Evolutionary conservation across 352 stramenopile species (phyloP), one percentile per base, ranked within the genome.

Genomic region (Phytophthora rubi): DNA sequence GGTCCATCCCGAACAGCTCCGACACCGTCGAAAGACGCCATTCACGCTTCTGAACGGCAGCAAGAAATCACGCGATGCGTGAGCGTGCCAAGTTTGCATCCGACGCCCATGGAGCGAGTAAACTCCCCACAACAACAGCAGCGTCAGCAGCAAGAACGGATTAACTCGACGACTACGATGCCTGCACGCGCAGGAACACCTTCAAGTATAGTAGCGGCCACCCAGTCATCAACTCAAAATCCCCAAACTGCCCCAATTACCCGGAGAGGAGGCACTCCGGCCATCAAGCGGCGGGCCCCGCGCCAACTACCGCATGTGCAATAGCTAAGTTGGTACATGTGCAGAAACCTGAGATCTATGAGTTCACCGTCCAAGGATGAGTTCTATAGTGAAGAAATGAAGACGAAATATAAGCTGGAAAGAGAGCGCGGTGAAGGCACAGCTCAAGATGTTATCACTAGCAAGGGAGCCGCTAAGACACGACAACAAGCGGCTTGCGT

Each of bases 101-200:
- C 80, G 1, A 86, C 80, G 13, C 74, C 82, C 0, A 90, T 92
- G 84, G 82, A 92, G 44, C 71, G 75, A 35, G 82, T 75, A 4
- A 75, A 35, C 30, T 75, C 68, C 7, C 79, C 16, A 15, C 66
- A 71, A 28, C 65, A 68, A 18, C 51, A 68, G 16, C 65, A 70
- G 30, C 62, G 62, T 3, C 53, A 57, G 12, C 39, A 68, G 16
- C 53, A 62, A 53, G 52, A 63, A 60, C 55, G 63, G 13, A 9
- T 47, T 0, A 62, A 57, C 9, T n/a, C 23, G 21, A 21, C 42
- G 7, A 61, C 47, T 6, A 15, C 39, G 8, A 42, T 28, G 6
- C 23, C 13, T 58, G 42, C 44, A 4, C 66, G 66, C n/a, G 37
- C 53, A 57, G 15, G 12, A 60, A 70, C 65, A 53, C 57, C 66